Evolutionary conservation across 257 asterid genomes (phyloP).

Genomic region (Fraxinus pennsylvanica): DNA sequence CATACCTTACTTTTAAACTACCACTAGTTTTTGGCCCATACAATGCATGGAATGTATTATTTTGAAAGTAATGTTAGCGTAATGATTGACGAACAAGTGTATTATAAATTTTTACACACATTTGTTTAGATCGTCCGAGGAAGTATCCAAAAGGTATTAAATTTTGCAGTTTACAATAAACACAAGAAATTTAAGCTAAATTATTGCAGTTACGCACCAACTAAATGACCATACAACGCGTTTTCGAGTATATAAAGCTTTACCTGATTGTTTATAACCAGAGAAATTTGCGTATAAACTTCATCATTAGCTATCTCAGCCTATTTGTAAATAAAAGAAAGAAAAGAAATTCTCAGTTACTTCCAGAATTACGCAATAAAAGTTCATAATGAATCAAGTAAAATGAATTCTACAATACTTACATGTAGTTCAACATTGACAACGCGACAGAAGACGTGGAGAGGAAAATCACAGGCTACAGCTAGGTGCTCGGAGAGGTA

Average conservation of each 20-base stretch:
- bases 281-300: constrained; percentile 85
- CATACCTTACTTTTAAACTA: too few species aligned
- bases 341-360: constrained; percentile 11
- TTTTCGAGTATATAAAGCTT: constrained; percentile 16
- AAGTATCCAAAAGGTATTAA: background rate
- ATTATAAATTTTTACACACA: too few species aligned
- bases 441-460: constrained; percentile 90
- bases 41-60: too few species aligned
- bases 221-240: constrained; percentile 10
- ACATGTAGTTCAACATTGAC: constrained; percentile 89
- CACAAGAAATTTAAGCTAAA: background rate
- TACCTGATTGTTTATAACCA: constrained; percentile 80
- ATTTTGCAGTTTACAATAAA: constrained; percentile 17
- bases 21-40: too few species aligned
- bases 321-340: constrained; percentile 31
- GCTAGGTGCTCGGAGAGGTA: constrained; percentile 62
- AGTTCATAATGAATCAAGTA: background rate
- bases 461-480: constrained; percentile 56
- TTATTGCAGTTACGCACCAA: background rate
- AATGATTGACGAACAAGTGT: too few species aligned
- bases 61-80: too few species aligned
- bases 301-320: constrained; percentile 86
- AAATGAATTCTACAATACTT: background rate
- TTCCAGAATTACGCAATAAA: constrained; percentile 8
- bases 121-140: constrained; percentile 9